Evolutionary conservation across 345 rosid genomes (phyloP).

Genomic region (Cardiospermum halicacabum): DNA sequence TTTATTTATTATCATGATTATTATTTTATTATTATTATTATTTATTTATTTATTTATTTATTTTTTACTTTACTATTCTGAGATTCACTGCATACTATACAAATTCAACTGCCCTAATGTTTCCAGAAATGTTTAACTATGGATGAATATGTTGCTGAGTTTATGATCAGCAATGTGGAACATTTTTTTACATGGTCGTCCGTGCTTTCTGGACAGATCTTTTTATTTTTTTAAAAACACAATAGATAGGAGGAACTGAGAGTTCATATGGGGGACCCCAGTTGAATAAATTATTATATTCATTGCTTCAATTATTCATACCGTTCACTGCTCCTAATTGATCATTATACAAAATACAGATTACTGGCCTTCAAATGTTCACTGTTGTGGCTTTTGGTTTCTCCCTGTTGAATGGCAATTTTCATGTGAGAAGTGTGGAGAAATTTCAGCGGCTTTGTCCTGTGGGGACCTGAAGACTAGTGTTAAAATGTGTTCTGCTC

Average conservation of each 20-base stretch:
- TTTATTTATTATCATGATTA: not conserved
- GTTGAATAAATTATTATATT: too few species aligned
- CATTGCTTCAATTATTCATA: not conserved
- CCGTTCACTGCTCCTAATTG: constrained; percentile 16
- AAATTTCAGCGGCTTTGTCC: constrained; percentile 28
- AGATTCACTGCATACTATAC: not conserved
- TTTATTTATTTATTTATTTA: too few species aligned
- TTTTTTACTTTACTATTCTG: not conserved
- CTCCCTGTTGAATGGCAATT: constrained; percentile 79
- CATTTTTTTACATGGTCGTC: not conserved
- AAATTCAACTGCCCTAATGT: not conserved
- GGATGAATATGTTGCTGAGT: not conserved
- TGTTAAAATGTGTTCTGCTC: constrained; percentile 49
- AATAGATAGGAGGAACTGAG: too few species aligned
- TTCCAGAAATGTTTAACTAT: not conserved
- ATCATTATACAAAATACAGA: constrained; percentile 38
- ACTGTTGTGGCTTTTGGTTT: constrained; percentile 87
- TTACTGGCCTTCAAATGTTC: constrained; percentile 75
- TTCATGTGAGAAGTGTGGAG: constrained; percentile 66
- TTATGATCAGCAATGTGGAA: not conserved
- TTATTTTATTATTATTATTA: too few species aligned
- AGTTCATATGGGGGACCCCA: too few species aligned
- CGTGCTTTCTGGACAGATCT: not conserved
- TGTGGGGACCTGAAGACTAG: constrained; percentile 19
- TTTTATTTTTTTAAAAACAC: too few species aligned